These are phyloP conservation scores for Yamadazyma pseudoaaseri DNA, from an alignment of 1,139 yeast genomes.

Conservation along the genomic window DNA sequence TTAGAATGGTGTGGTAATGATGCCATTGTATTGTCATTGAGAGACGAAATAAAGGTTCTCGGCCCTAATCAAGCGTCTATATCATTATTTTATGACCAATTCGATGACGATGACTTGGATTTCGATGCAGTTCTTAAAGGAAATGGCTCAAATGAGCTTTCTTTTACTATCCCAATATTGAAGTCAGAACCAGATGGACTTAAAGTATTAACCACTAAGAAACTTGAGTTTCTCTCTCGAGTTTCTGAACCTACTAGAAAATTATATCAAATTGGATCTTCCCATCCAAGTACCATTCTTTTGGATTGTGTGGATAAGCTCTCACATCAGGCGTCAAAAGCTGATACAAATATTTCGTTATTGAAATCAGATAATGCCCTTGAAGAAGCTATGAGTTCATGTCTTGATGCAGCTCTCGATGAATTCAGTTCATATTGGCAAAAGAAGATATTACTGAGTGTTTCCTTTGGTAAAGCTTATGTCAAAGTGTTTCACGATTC, in stretches of 20 bases:
- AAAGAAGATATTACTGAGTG: conserved; percentile 75
- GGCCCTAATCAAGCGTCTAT: conserved; percentile 71
- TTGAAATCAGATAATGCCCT: conserved; percentile 56
- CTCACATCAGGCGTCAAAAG: conserved; percentile 71
- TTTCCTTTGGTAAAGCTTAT: conserved; percentile 81
- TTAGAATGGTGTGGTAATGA: conserved; percentile 87
- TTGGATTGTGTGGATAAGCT: conserved; percentile 80
- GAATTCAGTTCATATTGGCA: conserved; percentile 82
- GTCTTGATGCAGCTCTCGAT: conserved; percentile 72
- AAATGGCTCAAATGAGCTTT: conserved; percentile 23
- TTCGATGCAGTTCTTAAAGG: conserved; percentile 27
- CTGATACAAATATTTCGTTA: conserved; percentile 68
- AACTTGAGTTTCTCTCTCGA: conserved; percentile 62
- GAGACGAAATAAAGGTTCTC: conserved; percentile 65
- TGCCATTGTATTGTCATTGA: conserved; percentile 60
- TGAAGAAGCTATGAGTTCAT: conserved; percentile 62
- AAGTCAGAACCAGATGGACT: conserved; percentile 70
- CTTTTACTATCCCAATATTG: conserved; percentile 36
- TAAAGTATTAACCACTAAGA: conserved; percentile 56
- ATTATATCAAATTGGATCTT: conserved; percentile 79
- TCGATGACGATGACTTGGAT: conserved; percentile 32
- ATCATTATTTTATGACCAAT: conserved; percentile 43
- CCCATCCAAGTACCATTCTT: conserved; percentile 78
- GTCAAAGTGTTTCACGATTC: conserved; percentile 46
- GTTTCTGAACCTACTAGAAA: conserved; percentile 60